These are phyloP conservation scores for Saccharomyces hybrid DNA, from an alignment of 1,139 yeast species.

Conservation along the genomic window DNA sequence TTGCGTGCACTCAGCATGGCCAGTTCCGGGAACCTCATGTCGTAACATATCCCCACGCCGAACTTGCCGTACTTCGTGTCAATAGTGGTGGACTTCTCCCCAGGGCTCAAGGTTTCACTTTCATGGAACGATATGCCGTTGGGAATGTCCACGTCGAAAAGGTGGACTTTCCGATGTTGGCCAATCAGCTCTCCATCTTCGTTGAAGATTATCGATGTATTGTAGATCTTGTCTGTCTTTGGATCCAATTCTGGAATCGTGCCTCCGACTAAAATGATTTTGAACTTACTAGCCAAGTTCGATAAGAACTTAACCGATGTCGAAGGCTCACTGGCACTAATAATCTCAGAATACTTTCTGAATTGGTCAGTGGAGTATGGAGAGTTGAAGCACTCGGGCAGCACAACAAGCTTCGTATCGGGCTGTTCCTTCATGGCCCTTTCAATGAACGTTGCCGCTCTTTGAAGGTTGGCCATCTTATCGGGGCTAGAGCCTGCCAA, in stretches of 20 bases:
- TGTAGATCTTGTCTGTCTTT: constrained; percentile 53
- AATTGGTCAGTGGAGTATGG: constrained; percentile 88
- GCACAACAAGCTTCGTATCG: constrained; percentile 43
- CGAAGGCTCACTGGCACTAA: constrained; percentile 48
- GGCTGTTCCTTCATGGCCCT: constrained; percentile 46
- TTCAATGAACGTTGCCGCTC: constrained; percentile 43
- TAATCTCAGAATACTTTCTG: constrained; percentile 70
- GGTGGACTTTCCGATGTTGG: constrained; percentile 79
- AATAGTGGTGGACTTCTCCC: constrained; percentile 71
- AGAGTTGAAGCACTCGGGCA: constrained; percentile 83
- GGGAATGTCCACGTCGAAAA: constrained; percentile 88
- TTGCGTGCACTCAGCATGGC: constrained; percentile 72
- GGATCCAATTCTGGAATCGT: constrained; percentile 73
- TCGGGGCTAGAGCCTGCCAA: constrained; percentile 35
- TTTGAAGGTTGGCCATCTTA: constrained; percentile 49
- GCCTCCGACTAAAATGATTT: constrained; percentile 72
- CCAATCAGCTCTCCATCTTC: constrained; percentile 68
- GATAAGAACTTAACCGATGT: constrained; percentile 46
- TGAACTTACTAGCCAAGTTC: constrained; percentile 51
- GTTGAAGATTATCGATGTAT: constrained; percentile 72
- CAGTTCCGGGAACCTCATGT: constrained; percentile 84
- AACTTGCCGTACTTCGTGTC: constrained; percentile 64
- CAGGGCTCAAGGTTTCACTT: constrained; percentile 65
- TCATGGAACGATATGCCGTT: constrained; percentile 83
- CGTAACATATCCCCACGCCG: constrained; percentile 90